Base-by-base conservation (phyloP, 345 rosid genomes). In the Brassica nigra region DNA sequence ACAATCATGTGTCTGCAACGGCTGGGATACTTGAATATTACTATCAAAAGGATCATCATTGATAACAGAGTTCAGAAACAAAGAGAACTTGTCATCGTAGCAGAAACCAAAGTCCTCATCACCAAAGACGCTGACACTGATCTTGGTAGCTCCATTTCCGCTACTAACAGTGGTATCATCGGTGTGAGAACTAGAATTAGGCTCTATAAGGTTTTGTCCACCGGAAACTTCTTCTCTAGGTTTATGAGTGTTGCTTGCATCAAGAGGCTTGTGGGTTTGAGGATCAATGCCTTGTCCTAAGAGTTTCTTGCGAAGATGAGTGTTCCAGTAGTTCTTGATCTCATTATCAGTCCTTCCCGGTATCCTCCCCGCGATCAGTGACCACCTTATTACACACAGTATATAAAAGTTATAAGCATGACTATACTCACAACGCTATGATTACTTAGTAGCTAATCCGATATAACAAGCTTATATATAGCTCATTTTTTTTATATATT, bases 301-400 rank as follows among this genome's bases (percentile, higher is more conserved):
- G 42, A 93, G 88, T 84, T 93, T 93, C 79, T 89, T 93, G 63
- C 93, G 87, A 11, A 93, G 89, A 78, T 88, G 93, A 18, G 97
- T 91, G 71, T 93, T 91, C 98, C 98, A 93, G 61, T 91, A 93
- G 80, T 93, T 93, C 91, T 93, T 93, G 65, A 93, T 93, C 78
- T 90, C 98, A 62, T 93, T 93, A 68, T 93, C 98, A 0, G 98
- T 93, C 8, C 98, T 85, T 18, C 98, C 98, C 0, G 98, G 97
- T 47, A 93, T 88, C 77, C 97, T 91, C 62, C 97, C 97, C 3
- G 96, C 97, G 49, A 92, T 92, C 83, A 92, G 29, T 6, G 97
- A 85, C 97, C 97, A 91, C 86, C 97, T 68, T 88, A 49, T 36
- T 15, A 62, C 28, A 68, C 66, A 68, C 58, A 54, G 23, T 59